Conservation (phyloP, 345 rosid species). For the Abelmoschus esculentus region DNA sequence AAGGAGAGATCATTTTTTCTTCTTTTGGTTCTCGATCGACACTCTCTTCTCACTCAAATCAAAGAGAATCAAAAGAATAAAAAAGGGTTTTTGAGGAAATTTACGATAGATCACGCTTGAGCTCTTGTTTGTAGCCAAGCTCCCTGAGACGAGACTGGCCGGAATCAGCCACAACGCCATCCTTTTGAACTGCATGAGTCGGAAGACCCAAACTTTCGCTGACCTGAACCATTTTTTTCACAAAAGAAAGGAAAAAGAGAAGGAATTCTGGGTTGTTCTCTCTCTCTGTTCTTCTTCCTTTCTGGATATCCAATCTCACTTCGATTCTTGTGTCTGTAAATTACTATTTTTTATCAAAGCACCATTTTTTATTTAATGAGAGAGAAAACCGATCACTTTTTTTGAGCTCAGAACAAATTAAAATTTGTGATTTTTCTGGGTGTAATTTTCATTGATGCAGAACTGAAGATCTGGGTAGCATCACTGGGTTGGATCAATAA, state of each 20-base stretch:
- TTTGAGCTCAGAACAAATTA: background rate
- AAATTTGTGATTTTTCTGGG: background rate
- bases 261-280: background rate
- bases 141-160: conserved; percentile 67
- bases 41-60: background rate
- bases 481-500: too few relatives aligned
- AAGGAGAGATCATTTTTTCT: background rate
- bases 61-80: background rate
- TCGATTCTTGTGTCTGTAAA: background rate
- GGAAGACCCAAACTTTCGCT: conserved; percentile 26
- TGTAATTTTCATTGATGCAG: background rate
- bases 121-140: conserved; percentile 97
- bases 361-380: background rate
- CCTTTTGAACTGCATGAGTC: conserved; percentile 17
- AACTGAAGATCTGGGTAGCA: background rate
- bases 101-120: conserved; percentile 93
- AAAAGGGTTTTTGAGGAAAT: conserved; percentile 13
- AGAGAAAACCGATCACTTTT: background rate
- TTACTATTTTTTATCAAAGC: background rate
- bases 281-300: background rate
- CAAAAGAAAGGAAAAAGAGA: background rate
- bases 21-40: background rate
- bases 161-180: conserved; percentile 35
- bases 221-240: conserved; percentile 10
- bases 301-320: background rate